A percentile compares a stretch with the other conserved stretches of the same genome.
Evolutionary conservation across 192 early-diverging fungal species (phyloP).

Genomic region (Blastocladiella britannica): DNA sequence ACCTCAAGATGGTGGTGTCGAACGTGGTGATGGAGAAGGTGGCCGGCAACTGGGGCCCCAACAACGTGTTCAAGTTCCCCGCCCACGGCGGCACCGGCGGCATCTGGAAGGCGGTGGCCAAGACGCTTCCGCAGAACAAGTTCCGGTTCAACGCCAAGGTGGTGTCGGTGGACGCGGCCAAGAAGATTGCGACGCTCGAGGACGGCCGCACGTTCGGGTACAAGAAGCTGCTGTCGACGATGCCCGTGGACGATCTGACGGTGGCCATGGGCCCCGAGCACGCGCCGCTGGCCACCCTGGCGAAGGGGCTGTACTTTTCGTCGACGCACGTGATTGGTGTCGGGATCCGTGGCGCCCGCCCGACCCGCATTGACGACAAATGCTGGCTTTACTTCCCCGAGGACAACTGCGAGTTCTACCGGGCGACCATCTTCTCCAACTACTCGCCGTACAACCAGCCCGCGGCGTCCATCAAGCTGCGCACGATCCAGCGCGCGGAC

Average conservation of each 20-base stretch:
- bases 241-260: slow-evolving; percentile 9
- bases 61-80: slow-evolving; percentile 14
- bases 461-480: slow-evolving; percentile 4
- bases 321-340: slow-evolving; percentile 13
- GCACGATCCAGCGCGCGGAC: slow-evolving; percentile 10
- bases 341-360: slow-evolving; percentile 11
- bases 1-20: slow-evolving; percentile 8
- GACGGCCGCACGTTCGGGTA: slow-evolving; percentile 9
- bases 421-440: slow-evolving; percentile 18
- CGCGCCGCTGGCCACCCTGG: slow-evolving; percentile 5
- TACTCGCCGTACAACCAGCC: slow-evolving; percentile 14
- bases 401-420: slow-evolving; percentile 10
- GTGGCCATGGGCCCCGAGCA: slow-evolving; percentile 5
- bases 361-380: slow-evolving; percentile 12
- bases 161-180: slow-evolving; percentile 7
- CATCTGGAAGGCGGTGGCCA: slow-evolving; percentile 16
- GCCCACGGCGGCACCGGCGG: slow-evolving; percentile 14
- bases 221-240: slow-evolving; percentile 11
- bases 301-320: slow-evolving; percentile 9
- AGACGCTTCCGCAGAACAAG: slow-evolving; percentile 7
- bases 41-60: slow-evolving; percentile 16
- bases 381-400: slow-evolving; percentile 20
- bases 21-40: slow-evolving; percentile 10
- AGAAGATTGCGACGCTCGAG: slow-evolving; percentile 5
- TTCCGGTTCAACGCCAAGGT: slow-evolving; percentile 7